Evolutionary conservation across 257 asterid genomes (phyloP), one percentile per base, ranked within the genome.

Genomic region (Coffea canephora): DNA sequence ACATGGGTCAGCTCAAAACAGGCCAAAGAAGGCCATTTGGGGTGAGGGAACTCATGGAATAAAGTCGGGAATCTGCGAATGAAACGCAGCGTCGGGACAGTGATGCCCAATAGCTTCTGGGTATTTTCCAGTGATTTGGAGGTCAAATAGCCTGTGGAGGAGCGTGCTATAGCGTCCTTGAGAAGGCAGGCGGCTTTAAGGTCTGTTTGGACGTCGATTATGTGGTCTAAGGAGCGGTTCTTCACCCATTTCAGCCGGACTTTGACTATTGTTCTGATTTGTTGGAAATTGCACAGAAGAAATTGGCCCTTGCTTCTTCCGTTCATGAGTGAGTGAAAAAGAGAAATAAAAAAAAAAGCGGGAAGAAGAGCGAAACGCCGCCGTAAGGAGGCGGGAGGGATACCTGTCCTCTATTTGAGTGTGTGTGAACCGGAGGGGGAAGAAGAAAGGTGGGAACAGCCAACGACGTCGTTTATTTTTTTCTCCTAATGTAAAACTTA

Each of bases 181-280:
- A 95, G 85, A 6, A 95, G 87, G 79, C 83, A 89, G 36, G 97
- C 98, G 12, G 98, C 99, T 86, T 93, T 95, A 19, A 93, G 82
- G 73, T 93, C 97, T 0, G 96, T 95, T 39, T 95, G 98, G 48
- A 86, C 80, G 75, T 92, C 97, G 82, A 92, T 89, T 8, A 93
- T 87, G 86, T 93, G 99, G 80, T 95, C 99, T 15, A 95, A 27
- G 1, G 93, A 87, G 0, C 99, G 92, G 50, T 92, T 95, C 76
- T 92, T 95, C 61, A 91, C 97, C 97, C 99, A 95, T 90, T 95
- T 95, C 49, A 95, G 73, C n/a, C 97, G 93, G 15, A 95, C 97
- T 85, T 89, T 92, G 12, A 88, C 87, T 18, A 93, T 87, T 31
- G 82, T 81, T 70, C 98, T 86, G 78, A 76, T 39, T 6, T 89